Percentiles rank a stretch among this genome's conserved stretches.
These are phyloP conservation scores for Fusarium annulatum DNA, from an alignment of 2,329 filamentous ascomycete species.

Conservation along the genomic window DNA sequence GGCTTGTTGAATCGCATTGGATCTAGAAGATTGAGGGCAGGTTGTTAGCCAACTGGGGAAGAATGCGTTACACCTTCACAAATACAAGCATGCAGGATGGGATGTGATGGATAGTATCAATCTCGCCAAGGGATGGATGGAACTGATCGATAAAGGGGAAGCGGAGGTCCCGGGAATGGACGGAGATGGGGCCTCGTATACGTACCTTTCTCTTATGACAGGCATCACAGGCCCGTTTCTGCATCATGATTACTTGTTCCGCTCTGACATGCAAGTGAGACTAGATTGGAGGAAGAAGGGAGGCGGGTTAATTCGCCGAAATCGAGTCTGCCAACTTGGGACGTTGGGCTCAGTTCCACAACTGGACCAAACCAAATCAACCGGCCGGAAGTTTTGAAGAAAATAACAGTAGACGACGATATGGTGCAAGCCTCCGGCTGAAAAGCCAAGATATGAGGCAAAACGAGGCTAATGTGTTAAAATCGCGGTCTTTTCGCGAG, in stretches of 20 bases:
- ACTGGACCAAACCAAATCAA: not conserved
- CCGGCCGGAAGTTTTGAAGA: not conserved
- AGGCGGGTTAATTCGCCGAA: not conserved
- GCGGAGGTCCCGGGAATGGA: not conserved
- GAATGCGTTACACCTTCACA: not conserved
- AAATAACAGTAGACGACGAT: not conserved
- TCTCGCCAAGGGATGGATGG: conserved; percentile 12
- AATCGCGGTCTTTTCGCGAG: not conserved
- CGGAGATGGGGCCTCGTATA: conserved; percentile 8
- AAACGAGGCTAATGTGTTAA: not conserved
- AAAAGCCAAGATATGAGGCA: not conserved
- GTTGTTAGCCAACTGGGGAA: conserved; percentile 2
- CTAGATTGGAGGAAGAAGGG: not conserved
- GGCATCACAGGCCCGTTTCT: conserved; percentile 39
- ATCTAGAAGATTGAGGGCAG: conserved; percentile 16
- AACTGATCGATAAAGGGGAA: not conserved
- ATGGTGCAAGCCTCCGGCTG: not conserved
- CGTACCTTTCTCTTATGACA: conserved; percentile 42
- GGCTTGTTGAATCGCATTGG: conserved; percentile 32
- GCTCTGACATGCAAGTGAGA: not conserved
- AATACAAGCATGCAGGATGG: not conserved
- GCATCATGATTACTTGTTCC: conserved; percentile 14
- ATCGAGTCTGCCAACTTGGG: not conserved
- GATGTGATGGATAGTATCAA: not conserved
- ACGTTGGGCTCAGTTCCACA: conserved; percentile 1